Percentiles rank a stretch among this genome's conserved stretches.
Conservation (phyloP, 2,329 filamentous ascomycete genomes). For the Pseudogymnoascus sp. region DNA sequence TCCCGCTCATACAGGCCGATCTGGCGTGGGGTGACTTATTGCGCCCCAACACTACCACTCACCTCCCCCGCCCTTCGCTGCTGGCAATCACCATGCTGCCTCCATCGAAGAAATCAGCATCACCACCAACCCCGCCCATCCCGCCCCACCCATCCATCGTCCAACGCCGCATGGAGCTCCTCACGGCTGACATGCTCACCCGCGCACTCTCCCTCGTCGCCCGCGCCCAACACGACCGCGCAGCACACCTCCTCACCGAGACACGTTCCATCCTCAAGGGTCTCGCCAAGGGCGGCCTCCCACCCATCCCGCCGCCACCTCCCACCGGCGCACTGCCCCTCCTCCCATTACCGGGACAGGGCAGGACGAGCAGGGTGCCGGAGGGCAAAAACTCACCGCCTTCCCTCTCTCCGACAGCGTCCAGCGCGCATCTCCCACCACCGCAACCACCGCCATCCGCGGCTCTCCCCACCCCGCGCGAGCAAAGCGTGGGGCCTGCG, state of each 20-base stretch:
- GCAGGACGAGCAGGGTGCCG: neutral
- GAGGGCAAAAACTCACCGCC: neutral
- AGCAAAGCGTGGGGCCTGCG: slow-evolving; percentile 38
- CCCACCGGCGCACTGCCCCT: slow-evolving; percentile 20
- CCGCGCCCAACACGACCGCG: slow-evolving; percentile 85
- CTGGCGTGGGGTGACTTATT: slow-evolving; percentile 89
- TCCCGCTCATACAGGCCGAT: slow-evolving; percentile 91
- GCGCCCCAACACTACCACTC: slow-evolving; percentile 75
- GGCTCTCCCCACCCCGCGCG: slow-evolving; percentile 40
- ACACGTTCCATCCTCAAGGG: slow-evolving; percentile 94
- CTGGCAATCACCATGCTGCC: slow-evolving; percentile 95
- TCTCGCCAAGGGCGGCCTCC: slow-evolving; percentile 86
- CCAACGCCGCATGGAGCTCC: slow-evolving; percentile 91
- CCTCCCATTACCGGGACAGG: neutral
- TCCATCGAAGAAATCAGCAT: slow-evolving; percentile 53
- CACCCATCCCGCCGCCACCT: slow-evolving; percentile 67
- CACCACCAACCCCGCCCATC: slow-evolving; percentile 66
- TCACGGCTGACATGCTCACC: slow-evolving; percentile 97
- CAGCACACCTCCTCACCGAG: slow-evolving; percentile 84
- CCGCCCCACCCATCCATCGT: slow-evolving; percentile 93
- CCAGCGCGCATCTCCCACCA: slow-evolving; percentile 20
- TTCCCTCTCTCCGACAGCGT: neutral
- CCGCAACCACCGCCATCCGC: slow-evolving; percentile 27
- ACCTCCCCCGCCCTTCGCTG: slow-evolving; percentile 81
- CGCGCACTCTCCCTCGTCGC: slow-evolving; percentile 84